phyloP scores from a whole-genome alignment of 2,329 filamentous ascomycete species.

The Pseudogymnoascus sp. region DNA sequence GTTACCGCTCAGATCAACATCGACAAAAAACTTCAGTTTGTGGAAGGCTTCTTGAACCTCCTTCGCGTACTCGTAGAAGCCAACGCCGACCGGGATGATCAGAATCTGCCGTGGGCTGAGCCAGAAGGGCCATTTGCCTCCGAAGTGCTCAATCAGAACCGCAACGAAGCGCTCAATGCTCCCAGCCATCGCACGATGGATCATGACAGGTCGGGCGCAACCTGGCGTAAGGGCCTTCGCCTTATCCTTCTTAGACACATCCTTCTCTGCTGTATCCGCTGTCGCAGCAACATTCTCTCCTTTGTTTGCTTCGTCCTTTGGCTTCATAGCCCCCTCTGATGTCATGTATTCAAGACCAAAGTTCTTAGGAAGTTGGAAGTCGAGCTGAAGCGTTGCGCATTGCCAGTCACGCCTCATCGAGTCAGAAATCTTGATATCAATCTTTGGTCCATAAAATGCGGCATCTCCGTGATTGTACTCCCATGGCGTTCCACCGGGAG shows the following conservation, averaged over 20 bases:
- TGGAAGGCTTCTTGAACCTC: slow-evolving; percentile 67
- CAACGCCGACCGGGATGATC: slow-evolving; percentile 70
- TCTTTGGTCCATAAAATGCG: slow-evolving; percentile 98
- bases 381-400: slow-evolving; percentile 90
- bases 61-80: slow-evolving; percentile 65
- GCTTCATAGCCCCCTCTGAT: slow-evolving; percentile 50
- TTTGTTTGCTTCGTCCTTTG: slow-evolving; percentile 30
- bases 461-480: slow-evolving; percentile 90
- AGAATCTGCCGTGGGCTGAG: slow-evolving; percentile 75
- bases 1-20: slow-evolving; percentile 67
- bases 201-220: slow-evolving; percentile 77
- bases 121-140: slow-evolving; percentile 87
- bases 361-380: slow-evolving; percentile 78
- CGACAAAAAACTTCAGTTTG: slow-evolving; percentile 61
- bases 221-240: slow-evolving; percentile 54
- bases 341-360: slow-evolving; percentile 86
- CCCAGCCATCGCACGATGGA: slow-evolving; percentile 74
- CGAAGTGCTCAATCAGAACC: slow-evolving; percentile 78
- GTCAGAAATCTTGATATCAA: slow-evolving; percentile 91
- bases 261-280: slow-evolving; percentile 20
- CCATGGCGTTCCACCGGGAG: slow-evolving; percentile 62
- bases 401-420: slow-evolving; percentile 79
- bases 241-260: slow-evolving; percentile 36
- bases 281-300: neutral
- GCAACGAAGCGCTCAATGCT: slow-evolving; percentile 64